phyloP scores from a whole-genome alignment of 106 monocot species.

The Hemerocallis citrina region DNA sequence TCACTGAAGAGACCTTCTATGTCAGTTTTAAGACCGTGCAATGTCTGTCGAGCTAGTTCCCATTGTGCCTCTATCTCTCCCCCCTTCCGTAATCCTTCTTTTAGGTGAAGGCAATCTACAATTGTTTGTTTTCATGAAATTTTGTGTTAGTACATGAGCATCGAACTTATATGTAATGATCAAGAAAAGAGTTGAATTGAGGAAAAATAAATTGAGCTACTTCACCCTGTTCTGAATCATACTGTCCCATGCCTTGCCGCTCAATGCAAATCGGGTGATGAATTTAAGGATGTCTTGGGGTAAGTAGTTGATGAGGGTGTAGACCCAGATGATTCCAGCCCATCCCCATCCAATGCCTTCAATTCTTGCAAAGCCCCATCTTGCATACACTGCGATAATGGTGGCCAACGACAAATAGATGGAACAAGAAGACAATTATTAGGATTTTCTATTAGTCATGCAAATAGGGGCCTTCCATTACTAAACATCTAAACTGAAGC shows the following conservation, averaged over 20 bases:
- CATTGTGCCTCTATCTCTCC: conserved; percentile 63
- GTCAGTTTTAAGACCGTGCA: conserved; percentile 42
- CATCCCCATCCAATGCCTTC: conserved; percentile 37
- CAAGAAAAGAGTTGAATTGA: too few relatives aligned
- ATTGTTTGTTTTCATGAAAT: too few relatives aligned
- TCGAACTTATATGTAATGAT: too few relatives aligned
- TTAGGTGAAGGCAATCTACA: conserved; percentile 43
- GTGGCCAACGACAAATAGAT: conserved; percentile 35
- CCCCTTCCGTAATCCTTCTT: conserved; percentile 59
- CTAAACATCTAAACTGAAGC: too few relatives aligned
- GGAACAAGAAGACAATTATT: too few relatives aligned
- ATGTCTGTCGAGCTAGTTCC: conserved; percentile 44
- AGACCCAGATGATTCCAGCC: conserved; percentile 33
- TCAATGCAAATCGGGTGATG: conserved; percentile 26
- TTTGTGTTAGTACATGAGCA: too few relatives aligned
- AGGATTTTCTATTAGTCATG: too few relatives aligned
- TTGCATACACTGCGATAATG: conserved; percentile 15
- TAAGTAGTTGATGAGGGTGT: conserved; percentile 22
- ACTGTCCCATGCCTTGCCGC: conserved; percentile 39
- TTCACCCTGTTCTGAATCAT: conserved; percentile 42
- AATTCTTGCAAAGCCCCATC: conserved; percentile 26
- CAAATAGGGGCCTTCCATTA: too few relatives aligned
- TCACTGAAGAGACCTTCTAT: conserved; percentile 29
- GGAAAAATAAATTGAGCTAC: too few relatives aligned
- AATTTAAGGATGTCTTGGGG: conserved; percentile 36